Evolutionary conservation across 2,329 filamentous ascomycete genomes (phyloP).

Genomic region (Akanthomyces lecanii): DNA sequence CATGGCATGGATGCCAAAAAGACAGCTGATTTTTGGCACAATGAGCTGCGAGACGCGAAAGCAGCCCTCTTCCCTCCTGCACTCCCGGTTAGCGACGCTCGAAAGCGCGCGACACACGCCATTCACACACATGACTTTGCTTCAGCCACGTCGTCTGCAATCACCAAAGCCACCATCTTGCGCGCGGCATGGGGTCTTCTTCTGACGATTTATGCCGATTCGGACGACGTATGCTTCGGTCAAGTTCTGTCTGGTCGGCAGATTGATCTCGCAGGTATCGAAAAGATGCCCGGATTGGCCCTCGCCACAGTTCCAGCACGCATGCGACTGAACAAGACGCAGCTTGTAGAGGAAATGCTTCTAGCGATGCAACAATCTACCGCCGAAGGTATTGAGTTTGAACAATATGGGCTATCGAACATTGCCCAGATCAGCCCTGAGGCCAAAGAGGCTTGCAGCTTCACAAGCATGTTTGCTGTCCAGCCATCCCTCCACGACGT

Average conservation of each 20-base stretch:
- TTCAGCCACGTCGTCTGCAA: too few relatives aligned
- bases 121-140: background rate
- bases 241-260: slow-evolving; percentile 51
- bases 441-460: slow-evolving; percentile 20
- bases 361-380: slow-evolving; percentile 20
- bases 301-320: slow-evolving; percentile 52
- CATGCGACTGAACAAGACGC: slow-evolving; percentile 36
- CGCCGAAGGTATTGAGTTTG: slow-evolving; percentile 24
- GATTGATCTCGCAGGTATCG: slow-evolving; percentile 36
- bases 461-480: slow-evolving; percentile 30
- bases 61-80: background rate
- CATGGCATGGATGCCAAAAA: background rate
- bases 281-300: slow-evolving; percentile 51
- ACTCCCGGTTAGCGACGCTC: background rate
- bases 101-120: background rate
- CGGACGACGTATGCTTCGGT: slow-evolving; percentile 48
- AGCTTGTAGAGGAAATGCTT: slow-evolving; percentile 43
- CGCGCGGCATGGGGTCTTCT: slow-evolving; percentile 46
- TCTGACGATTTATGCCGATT: slow-evolving; percentile 43
- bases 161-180: background rate
- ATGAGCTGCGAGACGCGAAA: background rate
- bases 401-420: slow-evolving; percentile 29
- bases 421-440: slow-evolving; percentile 22
- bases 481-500: slow-evolving; percentile 17
- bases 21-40: background rate